Evolutionary conservation across 192 early-diverging fungal species (phyloP).

Genomic region (Endogone sp.): DNA sequence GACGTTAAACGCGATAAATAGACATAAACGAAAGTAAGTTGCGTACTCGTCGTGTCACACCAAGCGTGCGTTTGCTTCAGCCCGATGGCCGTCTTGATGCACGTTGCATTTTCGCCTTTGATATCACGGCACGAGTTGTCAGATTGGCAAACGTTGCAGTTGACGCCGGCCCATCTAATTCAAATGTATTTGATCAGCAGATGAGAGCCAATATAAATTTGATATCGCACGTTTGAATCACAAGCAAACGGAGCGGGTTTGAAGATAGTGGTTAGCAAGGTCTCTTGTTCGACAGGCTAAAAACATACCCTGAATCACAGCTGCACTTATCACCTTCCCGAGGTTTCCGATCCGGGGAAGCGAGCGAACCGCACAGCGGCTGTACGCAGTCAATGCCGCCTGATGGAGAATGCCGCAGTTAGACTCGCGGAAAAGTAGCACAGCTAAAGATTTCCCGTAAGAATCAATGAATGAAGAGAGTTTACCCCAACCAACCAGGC

Average conservation of each 20-base stretch:
- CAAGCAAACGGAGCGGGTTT: no score
- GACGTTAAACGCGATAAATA: no score
- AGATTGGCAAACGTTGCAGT: slow-evolving; percentile 71
- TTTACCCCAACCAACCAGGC: slow-evolving; percentile 58
- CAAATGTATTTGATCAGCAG: not conserved
- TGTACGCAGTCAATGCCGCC: slow-evolving; percentile 23
- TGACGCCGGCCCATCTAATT: slow-evolving; percentile 77
- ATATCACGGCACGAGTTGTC: slow-evolving; percentile 17
- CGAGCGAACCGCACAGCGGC: slow-evolving; percentile 26
- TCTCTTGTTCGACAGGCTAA: no score
- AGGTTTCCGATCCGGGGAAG: slow-evolving; percentile 13
- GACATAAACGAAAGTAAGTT: not conserved
- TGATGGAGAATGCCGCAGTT: not conserved
- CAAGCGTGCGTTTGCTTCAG: slow-evolving; percentile 30
- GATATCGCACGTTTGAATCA: no score
- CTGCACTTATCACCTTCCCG: slow-evolving; percentile 12
- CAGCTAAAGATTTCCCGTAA: no score
- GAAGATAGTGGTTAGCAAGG: no score
- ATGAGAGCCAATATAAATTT: not conserved
- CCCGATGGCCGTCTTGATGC: slow-evolving; percentile 29
- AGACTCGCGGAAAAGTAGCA: not conserved
- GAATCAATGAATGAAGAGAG: not conserved
- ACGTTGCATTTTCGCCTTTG: slow-evolving; percentile 25
- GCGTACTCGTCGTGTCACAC: slow-evolving; percentile 32
- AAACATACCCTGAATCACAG: slow-evolving; percentile 28